Conservation (phyloP, 2,329 filamentous ascomycete genomes). For the Ophiostoma triangulosporum region DNA sequence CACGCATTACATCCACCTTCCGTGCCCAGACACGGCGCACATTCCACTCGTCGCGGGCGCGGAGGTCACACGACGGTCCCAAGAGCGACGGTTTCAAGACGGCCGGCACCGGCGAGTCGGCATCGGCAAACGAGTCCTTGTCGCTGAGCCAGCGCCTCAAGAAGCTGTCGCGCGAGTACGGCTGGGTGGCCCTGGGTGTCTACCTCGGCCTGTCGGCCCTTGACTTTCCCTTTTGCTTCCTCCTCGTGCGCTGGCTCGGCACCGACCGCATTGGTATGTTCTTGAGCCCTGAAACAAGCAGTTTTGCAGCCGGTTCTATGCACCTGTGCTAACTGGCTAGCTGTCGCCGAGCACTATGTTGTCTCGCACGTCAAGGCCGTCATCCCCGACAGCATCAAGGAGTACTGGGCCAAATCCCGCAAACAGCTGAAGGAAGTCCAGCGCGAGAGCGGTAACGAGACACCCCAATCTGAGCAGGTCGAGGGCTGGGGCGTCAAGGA, state of each 20-base stretch:
- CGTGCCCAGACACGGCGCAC: conserved; percentile 15
- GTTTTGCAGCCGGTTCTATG: not conserved
- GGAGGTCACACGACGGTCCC: conserved; percentile 14
- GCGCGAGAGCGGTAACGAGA: conserved; percentile 29
- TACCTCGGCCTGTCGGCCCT: conserved; percentile 72
- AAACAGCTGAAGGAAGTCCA: conserved; percentile 33
- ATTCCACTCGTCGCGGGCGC: conserved; percentile 18
- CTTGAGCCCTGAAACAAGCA: too few species aligned
- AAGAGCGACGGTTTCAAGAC: conserved; percentile 2
- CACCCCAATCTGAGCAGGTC: conserved; percentile 31
- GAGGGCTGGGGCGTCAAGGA: conserved; percentile 48
- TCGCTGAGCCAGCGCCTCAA: conserved; percentile 60
- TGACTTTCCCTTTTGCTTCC: conserved; percentile 91
- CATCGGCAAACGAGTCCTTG: not conserved
- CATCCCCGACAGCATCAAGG: conserved; percentile 46
- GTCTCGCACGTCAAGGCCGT: conserved; percentile 44
- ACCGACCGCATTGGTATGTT: conserved; percentile 65
- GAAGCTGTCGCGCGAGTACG: conserved; percentile 82
- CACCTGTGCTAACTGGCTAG: conserved; percentile 21
- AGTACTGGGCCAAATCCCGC: conserved; percentile 37
- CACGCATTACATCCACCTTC: not conserved
- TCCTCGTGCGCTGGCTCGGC: conserved; percentile 70
- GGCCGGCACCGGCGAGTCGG: not conserved
- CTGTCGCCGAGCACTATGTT: conserved; percentile 51
- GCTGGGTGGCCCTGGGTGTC: conserved; percentile 85